Conservation (phyloP, 108 stramenopile species). For the Chaetoceros tenuissimus region DNA sequence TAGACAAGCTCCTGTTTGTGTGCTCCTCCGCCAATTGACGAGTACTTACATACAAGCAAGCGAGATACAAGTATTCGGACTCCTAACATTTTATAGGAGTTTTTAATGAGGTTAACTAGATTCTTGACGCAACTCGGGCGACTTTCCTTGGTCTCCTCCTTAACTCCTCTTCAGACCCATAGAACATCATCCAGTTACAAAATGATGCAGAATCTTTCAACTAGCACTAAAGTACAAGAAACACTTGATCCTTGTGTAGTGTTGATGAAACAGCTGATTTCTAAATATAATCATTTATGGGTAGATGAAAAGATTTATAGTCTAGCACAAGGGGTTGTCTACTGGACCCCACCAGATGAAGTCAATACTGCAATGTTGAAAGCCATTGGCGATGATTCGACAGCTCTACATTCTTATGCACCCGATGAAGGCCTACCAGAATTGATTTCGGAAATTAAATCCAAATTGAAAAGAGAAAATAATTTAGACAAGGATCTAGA, state of each 20-base stretch:
- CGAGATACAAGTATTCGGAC: too few species aligned
- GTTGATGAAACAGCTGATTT: slow-evolving; percentile 63
- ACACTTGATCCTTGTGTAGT: slow-evolving; percentile 84
- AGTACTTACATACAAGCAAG: too few species aligned
- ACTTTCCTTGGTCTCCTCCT: too few species aligned
- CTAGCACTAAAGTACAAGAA: slow-evolving; percentile 17
- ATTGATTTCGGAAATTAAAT: slow-evolving; percentile 30
- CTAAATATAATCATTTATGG: slow-evolving; percentile 50
- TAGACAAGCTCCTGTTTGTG: too few species aligned
- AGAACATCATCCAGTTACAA: too few species aligned
- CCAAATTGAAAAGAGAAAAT: slow-evolving; percentile 57
- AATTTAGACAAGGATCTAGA: slow-evolving; percentile 27
- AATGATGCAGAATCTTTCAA: too few species aligned
- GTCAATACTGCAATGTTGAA: slow-evolving; percentile 26
- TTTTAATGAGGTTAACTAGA: too few species aligned
- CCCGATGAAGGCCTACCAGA: slow-evolving; percentile 76
- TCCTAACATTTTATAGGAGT: too few species aligned
- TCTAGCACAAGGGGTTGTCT: slow-evolving; percentile 80
- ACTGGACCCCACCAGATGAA: slow-evolving; percentile 62
- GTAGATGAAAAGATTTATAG: slow-evolving; percentile 60
- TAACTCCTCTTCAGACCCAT: too few species aligned
- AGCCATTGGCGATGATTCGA: slow-evolving; percentile 13
- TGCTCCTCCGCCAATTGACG: too few species aligned
- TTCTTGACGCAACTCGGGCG: too few species aligned
- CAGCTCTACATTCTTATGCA: slow-evolving; percentile 54